These are phyloP conservation scores for Saccharomycopsis capsularis DNA, from an alignment of 805 yeast genomes.

Conservation along the genomic window DNA sequence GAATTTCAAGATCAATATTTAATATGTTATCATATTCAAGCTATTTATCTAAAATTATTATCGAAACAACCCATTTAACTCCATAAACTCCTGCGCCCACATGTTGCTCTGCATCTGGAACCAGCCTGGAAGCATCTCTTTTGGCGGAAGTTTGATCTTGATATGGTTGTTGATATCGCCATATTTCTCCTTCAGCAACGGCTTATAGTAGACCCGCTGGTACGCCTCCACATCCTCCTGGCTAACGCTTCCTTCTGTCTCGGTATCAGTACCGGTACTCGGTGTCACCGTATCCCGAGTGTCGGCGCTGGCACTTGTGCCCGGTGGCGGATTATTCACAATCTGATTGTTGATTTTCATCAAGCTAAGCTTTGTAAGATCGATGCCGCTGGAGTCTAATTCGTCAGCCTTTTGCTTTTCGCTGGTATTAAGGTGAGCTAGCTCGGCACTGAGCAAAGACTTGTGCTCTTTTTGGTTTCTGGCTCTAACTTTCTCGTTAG, in stretches of 20 bases:
- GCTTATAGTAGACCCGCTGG: constrained; percentile 14
- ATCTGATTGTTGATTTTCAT: too few relatives aligned
- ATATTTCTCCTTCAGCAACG: constrained; percentile 12
- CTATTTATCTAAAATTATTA: too few relatives aligned
- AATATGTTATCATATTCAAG: too few relatives aligned
- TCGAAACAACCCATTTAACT: too few relatives aligned
- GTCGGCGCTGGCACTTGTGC: too few relatives aligned
- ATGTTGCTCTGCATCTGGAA: constrained; percentile 52
- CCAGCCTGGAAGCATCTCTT: constrained; percentile 67
- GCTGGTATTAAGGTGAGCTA: constrained; percentile 9
- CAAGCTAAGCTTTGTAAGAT: neutral
- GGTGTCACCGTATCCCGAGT: neutral
- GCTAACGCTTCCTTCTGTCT: neutral
- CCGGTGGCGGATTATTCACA: too few relatives aligned
- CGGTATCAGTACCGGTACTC: neutral
- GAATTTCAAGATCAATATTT: too few relatives aligned
- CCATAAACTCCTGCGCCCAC: constrained; percentile 58
- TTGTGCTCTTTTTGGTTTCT: constrained; percentile 2
- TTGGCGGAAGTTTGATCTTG: constrained; percentile 50
- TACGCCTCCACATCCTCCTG: neutral
- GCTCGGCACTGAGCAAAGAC: constrained; percentile 18
- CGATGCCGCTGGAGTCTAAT: constrained; percentile 31
- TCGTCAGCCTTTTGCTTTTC: constrained; percentile 20
- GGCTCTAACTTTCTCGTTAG: neutral
- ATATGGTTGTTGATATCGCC: constrained; percentile 12